Evolutionary conservation across 2,329 filamentous ascomycete species (phyloP).

Genomic region (Phyllosticta citriasiana): DNA sequence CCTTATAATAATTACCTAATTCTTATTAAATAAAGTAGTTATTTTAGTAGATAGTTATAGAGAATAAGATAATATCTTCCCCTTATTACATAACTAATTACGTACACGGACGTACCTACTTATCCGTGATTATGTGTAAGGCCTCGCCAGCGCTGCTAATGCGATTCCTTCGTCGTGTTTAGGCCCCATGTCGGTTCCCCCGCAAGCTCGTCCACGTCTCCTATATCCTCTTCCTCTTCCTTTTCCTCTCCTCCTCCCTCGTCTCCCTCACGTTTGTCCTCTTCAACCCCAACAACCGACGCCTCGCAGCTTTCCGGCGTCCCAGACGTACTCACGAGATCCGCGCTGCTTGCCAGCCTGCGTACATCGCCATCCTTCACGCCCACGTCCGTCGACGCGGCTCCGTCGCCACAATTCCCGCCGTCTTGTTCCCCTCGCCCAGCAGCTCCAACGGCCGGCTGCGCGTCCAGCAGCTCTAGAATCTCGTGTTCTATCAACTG

Average conservation of each 20-base stretch:
- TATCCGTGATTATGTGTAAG: too few species aligned
- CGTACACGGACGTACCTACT: too few species aligned
- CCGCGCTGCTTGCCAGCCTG: not conserved
- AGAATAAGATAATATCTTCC: too few species aligned
- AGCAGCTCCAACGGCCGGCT: not conserved
- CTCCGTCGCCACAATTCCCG: too few species aligned
- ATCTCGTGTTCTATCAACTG: not conserved
- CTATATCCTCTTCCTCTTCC: not conserved
- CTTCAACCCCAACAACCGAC: not conserved
- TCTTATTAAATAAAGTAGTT: too few species aligned
- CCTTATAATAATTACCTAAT: too few species aligned
- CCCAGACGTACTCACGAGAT: not conserved
- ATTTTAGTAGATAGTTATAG: too few species aligned
- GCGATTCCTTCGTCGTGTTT: not conserved
- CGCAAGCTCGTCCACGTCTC: slow-evolving; percentile 1
- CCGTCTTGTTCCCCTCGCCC: not conserved
- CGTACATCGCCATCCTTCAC: not conserved
- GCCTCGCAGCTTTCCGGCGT: not conserved
- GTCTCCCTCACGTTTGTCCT: not conserved
- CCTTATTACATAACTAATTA: too few species aligned
- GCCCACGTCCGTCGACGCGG: not conserved
- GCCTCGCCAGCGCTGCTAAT: slow-evolving; percentile 2
- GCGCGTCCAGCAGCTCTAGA: not conserved
- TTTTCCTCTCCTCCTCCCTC: not conserved
- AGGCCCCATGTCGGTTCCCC: slow-evolving; percentile 1